Percentiles rank a stretch among this genome's conserved stretches.
phyloP scores from a whole-genome alignment of 306 rosid species.

The Erythrophleum fordii region DNA sequence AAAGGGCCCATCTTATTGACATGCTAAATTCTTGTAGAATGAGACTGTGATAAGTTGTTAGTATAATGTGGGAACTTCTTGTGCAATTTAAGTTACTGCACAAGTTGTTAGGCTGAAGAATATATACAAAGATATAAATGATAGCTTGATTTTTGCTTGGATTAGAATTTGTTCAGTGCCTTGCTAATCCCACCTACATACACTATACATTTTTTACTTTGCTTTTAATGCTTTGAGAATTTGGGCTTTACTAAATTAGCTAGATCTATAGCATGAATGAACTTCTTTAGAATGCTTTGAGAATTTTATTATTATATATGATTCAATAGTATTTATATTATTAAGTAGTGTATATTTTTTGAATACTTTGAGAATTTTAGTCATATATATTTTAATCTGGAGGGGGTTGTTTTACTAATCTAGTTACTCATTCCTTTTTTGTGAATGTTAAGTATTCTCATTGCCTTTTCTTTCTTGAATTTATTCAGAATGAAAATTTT shows the following conservation, averaged over 20 bases:
- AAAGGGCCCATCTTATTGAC: no score
- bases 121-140: slow-evolving; percentile 88
- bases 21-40: no score
- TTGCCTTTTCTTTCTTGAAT: slow-evolving; percentile 90
- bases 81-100: no score
- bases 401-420: slow-evolving; percentile 22
- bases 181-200: slow-evolving; percentile 93
- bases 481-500: slow-evolving; percentile 86
- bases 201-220: slow-evolving; percentile 63
- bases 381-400: not conserved
- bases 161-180: slow-evolving; percentile 92
- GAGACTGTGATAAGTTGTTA: no score
- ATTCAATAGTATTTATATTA: no score
- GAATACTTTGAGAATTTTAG: no score
- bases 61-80: no score
- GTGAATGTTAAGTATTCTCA: slow-evolving; percentile 81
- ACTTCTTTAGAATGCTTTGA: no score
- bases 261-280: not conserved
- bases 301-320: no score
- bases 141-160: slow-evolving; percentile 94
- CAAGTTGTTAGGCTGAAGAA: slow-evolving; percentile 74
- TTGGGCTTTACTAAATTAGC: slow-evolving; percentile 19
- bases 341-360: no score
- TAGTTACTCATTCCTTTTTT: slow-evolving; percentile 5
- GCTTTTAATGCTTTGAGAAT: slow-evolving; percentile 27